Percentiles rank a stretch among this genome's conserved stretches.
Evolutionary conservation across 441 rosid species (phyloP).

Genomic region (Rhodomyrtus psidioides): DNA sequence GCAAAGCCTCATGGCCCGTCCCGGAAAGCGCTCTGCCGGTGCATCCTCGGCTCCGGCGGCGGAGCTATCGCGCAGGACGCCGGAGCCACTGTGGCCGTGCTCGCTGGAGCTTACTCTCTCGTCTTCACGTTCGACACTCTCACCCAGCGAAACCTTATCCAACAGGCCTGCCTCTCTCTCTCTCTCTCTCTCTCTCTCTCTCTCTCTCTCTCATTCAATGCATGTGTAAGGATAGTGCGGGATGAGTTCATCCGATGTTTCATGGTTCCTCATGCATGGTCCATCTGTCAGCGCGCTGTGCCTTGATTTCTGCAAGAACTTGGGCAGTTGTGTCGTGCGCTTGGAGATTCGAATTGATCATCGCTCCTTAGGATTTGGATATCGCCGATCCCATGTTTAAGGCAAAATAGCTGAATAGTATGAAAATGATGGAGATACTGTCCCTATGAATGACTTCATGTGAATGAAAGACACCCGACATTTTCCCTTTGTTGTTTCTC

Average conservation of each 20-base stretch:
- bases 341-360: background rate
- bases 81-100: constrained; percentile 61
- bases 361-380: background rate
- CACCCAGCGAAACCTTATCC: constrained; percentile 46
- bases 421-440: background rate
- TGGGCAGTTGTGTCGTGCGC: background rate
- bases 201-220: background rate
- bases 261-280: background rate
- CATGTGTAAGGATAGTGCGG: background rate
- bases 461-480: background rate
- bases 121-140: constrained; percentile 58
- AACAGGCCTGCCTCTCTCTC: constrained; percentile 38
- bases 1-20: background rate
- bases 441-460: background rate
- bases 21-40: background rate
- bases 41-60: constrained; percentile 5
- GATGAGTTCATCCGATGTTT: background rate
- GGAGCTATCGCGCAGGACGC: constrained; percentile 42
- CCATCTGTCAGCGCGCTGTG: background rate
- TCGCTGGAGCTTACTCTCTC: constrained; percentile 61
- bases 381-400: background rate
- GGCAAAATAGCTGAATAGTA: background rate
- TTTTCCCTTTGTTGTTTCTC: background rate
- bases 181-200: background rate
- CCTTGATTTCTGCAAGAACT: background rate